These are phyloP conservation scores for Boletus subluridellus DNA, from an alignment of 1,284 basidiomycete species.

Conservation along the genomic window DNA sequence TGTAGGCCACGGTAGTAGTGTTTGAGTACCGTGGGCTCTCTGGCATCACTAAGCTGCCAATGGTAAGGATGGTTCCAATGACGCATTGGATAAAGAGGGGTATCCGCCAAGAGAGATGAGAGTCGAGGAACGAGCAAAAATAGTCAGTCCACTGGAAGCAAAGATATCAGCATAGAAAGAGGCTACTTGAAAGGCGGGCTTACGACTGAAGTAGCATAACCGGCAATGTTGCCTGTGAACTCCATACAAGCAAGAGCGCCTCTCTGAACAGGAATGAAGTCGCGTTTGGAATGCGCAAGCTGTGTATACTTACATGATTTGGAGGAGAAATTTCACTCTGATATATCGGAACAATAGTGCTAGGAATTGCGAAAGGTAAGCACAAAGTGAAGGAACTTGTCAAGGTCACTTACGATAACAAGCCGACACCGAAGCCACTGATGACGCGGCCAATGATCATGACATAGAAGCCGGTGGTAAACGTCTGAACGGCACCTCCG, in stretches of 20 bases:
- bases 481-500: conserved; percentile 88
- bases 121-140: conserved; percentile 84
- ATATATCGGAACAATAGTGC: conserved; percentile 96
- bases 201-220: conserved; percentile 93
- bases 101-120: conserved; percentile 79
- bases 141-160: conserved; percentile 85
- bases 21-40: conserved; percentile 79
- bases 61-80: conserved; percentile 80
- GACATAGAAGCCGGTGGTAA: conserved; percentile 74
- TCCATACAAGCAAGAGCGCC: conserved; percentile 95
- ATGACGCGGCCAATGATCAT: conserved; percentile 90
- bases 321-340: conserved; percentile 97
- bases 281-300: background rate
- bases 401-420: conserved; percentile 70
- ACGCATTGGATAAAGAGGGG: conserved; percentile 86
- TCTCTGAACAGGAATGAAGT: conserved; percentile 47
- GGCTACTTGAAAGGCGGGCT: conserved; percentile 31
- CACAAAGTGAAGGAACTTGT: background rate
- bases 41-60: conserved; percentile 84
- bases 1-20: background rate
- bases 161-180: background rate
- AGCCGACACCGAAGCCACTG: conserved; percentile 90
- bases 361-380: conserved; percentile 29
- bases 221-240: conserved; percentile 91
- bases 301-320: conserved; percentile 64